Conservation (phyloP, 1,284 basidiomycete genomes). For the Malassezia obtusa region DNA sequence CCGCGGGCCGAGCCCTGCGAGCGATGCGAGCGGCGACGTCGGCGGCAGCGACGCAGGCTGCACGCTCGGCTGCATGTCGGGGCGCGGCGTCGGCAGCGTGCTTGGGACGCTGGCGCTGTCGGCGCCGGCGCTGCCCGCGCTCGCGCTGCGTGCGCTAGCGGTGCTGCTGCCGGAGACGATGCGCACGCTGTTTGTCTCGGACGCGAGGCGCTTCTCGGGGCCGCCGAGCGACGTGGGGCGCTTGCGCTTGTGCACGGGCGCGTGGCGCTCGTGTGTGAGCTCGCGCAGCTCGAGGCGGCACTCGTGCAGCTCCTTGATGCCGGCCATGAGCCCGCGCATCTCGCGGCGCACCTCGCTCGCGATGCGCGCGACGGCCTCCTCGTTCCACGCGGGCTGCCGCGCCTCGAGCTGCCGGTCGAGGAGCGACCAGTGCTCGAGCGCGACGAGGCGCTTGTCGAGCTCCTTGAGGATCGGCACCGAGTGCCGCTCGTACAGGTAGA, state of each 20-base stretch:
- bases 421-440: slow-evolving; percentile 42
- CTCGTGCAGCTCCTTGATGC: slow-evolving; percentile 32
- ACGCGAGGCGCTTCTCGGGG: slow-evolving; percentile 9
- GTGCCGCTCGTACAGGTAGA: slow-evolving; percentile 46
- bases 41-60: background rate
- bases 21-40: background rate
- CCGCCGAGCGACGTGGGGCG: background rate
- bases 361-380: slow-evolving; percentile 40
- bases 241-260: slow-evolving; percentile 5
- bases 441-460: slow-evolving; percentile 38
- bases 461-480: slow-evolving; percentile 41
- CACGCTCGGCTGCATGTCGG: background rate
- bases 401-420: slow-evolving; percentile 17
- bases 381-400: slow-evolving; percentile 26
- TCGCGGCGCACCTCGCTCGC: slow-evolving; percentile 44
- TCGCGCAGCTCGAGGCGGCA: slow-evolving; percentile 8
- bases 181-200: slow-evolving; percentile 1
- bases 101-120: background rate
- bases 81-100: background rate
- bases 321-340: slow-evolving; percentile 38
- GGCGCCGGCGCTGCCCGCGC: background rate
- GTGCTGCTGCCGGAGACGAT: background rate
- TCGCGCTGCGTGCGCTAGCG: background rate
- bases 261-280: background rate
- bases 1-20: slow-evolving; percentile 1